Evolutionary conservation across 179 eudicot genomes (phyloP), one percentile per base, ranked within the genome.

Genomic region (Silene vulgaris): DNA sequence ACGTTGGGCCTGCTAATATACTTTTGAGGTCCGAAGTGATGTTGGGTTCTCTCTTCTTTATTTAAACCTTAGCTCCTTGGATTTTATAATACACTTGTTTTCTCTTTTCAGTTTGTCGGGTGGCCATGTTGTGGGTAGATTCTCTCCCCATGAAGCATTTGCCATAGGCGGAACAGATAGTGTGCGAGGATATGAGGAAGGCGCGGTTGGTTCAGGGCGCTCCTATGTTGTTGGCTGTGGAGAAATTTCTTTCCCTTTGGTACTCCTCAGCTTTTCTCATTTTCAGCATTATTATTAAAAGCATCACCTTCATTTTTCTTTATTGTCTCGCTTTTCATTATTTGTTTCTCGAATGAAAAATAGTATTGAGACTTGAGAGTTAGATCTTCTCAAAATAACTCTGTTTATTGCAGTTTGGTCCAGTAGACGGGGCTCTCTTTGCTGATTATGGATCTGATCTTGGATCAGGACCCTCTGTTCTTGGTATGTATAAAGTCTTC

Each of bases 101-200:
- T 29, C 30, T 21, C 48, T 66, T 28, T 83, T 71, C 86, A 96
- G 99, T 85, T 77, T 93, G 75, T 89, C 92, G 69, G 97, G 97
- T 48, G 99, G 97, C 45, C 90, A 93, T 76, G 96, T 96, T 82
- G 86, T 88, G 73, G 99, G 99, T 35, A 93, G 87, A 68, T 96
- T 96, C 77, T 87, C 97, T 60, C 99, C 99, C n/a, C 97, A 96
- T 78, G 99, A 96, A 88, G 99, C 97, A 80, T 96, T 96, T 87
- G 87, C 88, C 62, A 87, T 96, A 69, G 99, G 99, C 69, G 99
- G 99, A 80, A 95, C 97, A 56, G 93, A 95, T 80, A 95, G 99
- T 78, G 97, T 95, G 73, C 85, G 99, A 81, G 97, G 99, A 35
- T 93, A 95, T 79, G 99, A 95, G 85, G 99, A 95, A 88, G 99